Evolutionary conservation across 768 basidiomycete species (phyloP).

Genomic region (Podaxis rugospora): DNA sequence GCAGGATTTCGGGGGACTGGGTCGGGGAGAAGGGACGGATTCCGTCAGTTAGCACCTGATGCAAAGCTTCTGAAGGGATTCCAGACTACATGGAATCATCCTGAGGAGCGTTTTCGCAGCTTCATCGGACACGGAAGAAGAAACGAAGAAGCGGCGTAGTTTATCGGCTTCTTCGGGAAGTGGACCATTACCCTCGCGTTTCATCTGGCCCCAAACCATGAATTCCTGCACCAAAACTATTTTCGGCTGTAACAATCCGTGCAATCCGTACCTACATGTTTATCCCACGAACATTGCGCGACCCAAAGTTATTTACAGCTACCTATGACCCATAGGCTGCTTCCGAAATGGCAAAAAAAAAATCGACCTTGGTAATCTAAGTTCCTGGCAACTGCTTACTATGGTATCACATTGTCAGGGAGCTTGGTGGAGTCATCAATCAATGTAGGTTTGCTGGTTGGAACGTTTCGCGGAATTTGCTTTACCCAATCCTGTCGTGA

Average conservation of each 20-base stretch:
- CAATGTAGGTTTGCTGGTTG: slow-evolving; percentile 1
- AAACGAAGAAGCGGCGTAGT: neutral
- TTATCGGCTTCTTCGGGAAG: slow-evolving; percentile 9
- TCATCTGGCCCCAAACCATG: neutral
- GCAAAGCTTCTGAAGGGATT: neutral
- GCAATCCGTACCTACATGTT: neutral
- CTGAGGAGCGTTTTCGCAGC: no score
- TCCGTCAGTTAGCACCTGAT: neutral
- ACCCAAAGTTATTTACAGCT: neutral
- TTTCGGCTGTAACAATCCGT: slow-evolving; percentile 5
- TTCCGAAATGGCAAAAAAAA: neutral
- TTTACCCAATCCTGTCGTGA: slow-evolving; percentile 1
- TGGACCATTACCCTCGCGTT: neutral
- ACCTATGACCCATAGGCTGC: neutral
- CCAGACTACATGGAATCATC: neutral
- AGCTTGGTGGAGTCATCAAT: slow-evolving; percentile 5
- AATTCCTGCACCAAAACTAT: neutral
- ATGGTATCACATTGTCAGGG: slow-evolving; percentile 11
- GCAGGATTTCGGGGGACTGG: neutral
- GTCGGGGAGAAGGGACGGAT: neutral
- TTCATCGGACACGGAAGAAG: slow-evolving; percentile 2
- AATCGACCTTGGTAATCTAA: slow-evolving; percentile 4
- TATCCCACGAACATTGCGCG: neutral
- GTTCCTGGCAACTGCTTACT: neutral
- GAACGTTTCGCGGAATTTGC: slow-evolving; percentile 7